Percentiles rank a stretch among this genome's conserved stretches.
Evolutionary conservation across 2,329 filamentous ascomycete genomes (phyloP).

Genomic region (Didymella glomerata): DNA sequence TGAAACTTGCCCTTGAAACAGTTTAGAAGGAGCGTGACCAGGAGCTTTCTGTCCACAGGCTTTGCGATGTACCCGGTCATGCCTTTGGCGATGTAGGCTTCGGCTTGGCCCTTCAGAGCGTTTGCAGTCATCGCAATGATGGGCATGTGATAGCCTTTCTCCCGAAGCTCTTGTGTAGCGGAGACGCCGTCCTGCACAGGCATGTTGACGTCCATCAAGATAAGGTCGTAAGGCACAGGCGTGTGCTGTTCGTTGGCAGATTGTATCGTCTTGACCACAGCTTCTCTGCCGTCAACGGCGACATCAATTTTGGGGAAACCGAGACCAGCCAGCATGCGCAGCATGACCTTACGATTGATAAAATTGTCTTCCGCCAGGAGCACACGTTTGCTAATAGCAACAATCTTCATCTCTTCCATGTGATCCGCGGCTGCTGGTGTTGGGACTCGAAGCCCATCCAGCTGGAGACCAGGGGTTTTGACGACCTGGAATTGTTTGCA

Average conservation of each 20-base stretch:
- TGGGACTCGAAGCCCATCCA: slow-evolving; percentile 20
- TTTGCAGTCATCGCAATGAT: slow-evolving; percentile 66
- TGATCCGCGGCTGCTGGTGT: slow-evolving; percentile 21
- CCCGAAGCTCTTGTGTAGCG: slow-evolving; percentile 40
- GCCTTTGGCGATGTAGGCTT: slow-evolving; percentile 62
- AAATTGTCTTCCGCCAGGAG: slow-evolving; percentile 59
- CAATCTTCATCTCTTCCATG: slow-evolving; percentile 33
- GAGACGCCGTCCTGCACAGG: slow-evolving; percentile 44
- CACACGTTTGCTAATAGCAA: slow-evolving; percentile 36
- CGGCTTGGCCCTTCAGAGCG: slow-evolving; percentile 64
- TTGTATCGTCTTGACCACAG: slow-evolving; percentile 43
- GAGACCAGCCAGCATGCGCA: slow-evolving; percentile 56
- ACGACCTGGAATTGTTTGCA: slow-evolving; percentile 34
- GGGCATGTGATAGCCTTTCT: slow-evolving; percentile 42
- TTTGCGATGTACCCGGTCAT: slow-evolving; percentile 67
- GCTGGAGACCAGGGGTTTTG: slow-evolving; percentile 24
- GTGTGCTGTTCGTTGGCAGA: slow-evolving; percentile 8
- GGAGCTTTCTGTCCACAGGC: slow-evolving; percentile 60
- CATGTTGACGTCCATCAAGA: slow-evolving; percentile 51
- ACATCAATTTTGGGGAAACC: slow-evolving; percentile 47
- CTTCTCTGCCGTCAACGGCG: slow-evolving; percentile 55
- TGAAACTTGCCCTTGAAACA: slow-evolving; percentile 27
- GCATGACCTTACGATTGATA: slow-evolving; percentile 59
- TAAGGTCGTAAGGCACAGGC: slow-evolving; percentile 37
- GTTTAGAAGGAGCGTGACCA: slow-evolving; percentile 54